phyloP scores from a whole-genome alignment of 2,329 filamentous ascomycete species.

The Simplicillium aogashimaense region DNA sequence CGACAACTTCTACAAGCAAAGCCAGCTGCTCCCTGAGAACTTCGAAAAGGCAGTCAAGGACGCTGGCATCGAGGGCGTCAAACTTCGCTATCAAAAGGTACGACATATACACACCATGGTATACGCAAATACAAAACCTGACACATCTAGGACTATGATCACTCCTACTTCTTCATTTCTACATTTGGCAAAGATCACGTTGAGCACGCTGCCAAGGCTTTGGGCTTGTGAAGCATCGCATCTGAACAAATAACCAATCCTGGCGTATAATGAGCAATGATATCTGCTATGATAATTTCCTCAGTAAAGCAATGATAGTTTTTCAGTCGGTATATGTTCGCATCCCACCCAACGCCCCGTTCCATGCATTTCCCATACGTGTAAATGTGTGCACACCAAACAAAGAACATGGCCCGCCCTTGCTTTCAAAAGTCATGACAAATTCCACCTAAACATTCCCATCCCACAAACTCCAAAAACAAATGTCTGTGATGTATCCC shows the following conservation, averaged over 20 bases:
- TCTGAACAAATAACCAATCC: background rate
- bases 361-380: background rate
- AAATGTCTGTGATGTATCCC: background rate
- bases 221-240: conserved; percentile 28
- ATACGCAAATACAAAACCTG: no score
- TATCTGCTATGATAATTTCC: no score
- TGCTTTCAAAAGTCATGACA: no score
- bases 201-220: conserved; percentile 79
- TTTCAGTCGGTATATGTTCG: background rate
- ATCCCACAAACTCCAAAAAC: background rate
- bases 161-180: conserved; percentile 96
- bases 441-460: no score
- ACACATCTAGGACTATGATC: conserved; percentile 65
- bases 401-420: no score
- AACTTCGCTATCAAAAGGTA: conserved; percentile 72
- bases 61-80: conserved; percentile 61
- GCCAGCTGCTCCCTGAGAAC: conserved; percentile 89
- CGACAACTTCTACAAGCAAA: conserved; percentile 94
- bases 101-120: conserved; percentile 14
- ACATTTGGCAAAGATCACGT: conserved; percentile 86
- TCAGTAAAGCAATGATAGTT: no score
- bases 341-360: conserved; percentile 1
- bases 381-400: no score
- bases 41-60: conserved; percentile 71
- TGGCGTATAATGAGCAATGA: background rate